Base-by-base conservation (phyloP, 345 rosid genomes). In the Moricandia moricandioides region DNA sequence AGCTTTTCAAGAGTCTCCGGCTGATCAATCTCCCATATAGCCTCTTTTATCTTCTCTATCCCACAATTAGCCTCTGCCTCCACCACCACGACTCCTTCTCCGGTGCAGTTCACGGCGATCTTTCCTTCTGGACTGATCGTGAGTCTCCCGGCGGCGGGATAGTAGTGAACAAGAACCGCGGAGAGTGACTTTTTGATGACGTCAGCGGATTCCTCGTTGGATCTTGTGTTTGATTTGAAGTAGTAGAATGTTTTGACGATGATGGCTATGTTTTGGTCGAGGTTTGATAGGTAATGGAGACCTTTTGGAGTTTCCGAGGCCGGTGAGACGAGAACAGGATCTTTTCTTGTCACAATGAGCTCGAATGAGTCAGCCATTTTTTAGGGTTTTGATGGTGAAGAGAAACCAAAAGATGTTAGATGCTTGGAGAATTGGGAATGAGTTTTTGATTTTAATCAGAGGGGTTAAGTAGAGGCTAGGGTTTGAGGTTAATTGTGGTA, bases 231-330 rank as follows among this genome's bases (percentile, higher is more conserved):
- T 24, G 96, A 86, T 76, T 88, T 87, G 58, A 88, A 89, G 86
- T 88, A 89, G 86, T 89, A 91, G 70, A 87, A 73, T n/a, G 98
- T 87, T 9, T 89, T 86, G 43, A 93, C 87, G 33, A 82, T 84
- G 52, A 88, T 91, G 0, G 96, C 97, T 12, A 93, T 87, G 85
- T 93, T 93, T 79, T 93, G 96, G 73, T 93, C 96, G 33, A 93
- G 96, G 83, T 89, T 93, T 0, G 88, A 84, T 30, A 93, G 92
- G 85, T 81, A 93, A 57, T 89, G 86, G 4, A 83, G 75, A 65
- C 92, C 94, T 65, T 78, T 88, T 62, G 81, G 70, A 4, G 97
- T 93, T 69, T 89, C 87, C 75, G 84, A 81, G 2, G 84, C 86
- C 0, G 97, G 94, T 14, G 82, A 83, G 67, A 93, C 86, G 26